phyloP scores from a whole-genome alignment of 176 grass and related monocot genomes.

The Triticum urartu region DNA sequence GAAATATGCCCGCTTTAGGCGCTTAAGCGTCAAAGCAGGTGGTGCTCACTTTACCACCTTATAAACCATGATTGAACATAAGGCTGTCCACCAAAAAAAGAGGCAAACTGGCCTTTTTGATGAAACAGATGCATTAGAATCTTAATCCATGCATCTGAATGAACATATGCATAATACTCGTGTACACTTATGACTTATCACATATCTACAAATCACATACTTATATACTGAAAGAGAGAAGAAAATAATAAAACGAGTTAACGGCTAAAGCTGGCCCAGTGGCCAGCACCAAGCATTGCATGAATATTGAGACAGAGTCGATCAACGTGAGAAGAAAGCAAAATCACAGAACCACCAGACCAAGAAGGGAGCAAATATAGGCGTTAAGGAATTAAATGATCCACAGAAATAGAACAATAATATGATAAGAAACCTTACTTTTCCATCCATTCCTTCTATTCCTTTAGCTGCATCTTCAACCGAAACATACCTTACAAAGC shows the following conservation, averaged over 20 bases:
- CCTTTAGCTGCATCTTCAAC: constrained; percentile 74
- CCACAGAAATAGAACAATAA: not conserved
- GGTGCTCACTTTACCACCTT: no score
- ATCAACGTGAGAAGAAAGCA: not conserved
- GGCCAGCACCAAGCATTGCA: not conserved
- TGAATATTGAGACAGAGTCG: not conserved
- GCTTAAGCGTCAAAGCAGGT: no score
- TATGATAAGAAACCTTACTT: constrained; percentile 46
- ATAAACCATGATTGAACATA: not conserved
- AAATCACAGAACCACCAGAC: not conserved
- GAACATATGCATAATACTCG: not conserved
- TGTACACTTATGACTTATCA: no score
- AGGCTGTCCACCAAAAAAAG: not conserved
- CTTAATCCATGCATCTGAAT: not conserved
- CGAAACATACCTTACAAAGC: constrained; percentile 77
- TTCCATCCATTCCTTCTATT: constrained; percentile 92
- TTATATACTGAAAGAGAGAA: not conserved
- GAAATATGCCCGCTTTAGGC: no score
- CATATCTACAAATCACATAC: not conserved
- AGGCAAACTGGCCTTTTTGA: not conserved
- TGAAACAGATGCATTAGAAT: not conserved
- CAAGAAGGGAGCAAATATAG: not conserved
- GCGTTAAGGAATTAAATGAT: not conserved
- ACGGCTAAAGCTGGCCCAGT: not conserved
- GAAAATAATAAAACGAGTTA: not conserved